A percentile compares a stretch with the other conserved stretches of the same genome.
phyloP scores from a whole-genome alignment of 768 basidiomycete species.

The Lentinula guzmanii region DNA sequence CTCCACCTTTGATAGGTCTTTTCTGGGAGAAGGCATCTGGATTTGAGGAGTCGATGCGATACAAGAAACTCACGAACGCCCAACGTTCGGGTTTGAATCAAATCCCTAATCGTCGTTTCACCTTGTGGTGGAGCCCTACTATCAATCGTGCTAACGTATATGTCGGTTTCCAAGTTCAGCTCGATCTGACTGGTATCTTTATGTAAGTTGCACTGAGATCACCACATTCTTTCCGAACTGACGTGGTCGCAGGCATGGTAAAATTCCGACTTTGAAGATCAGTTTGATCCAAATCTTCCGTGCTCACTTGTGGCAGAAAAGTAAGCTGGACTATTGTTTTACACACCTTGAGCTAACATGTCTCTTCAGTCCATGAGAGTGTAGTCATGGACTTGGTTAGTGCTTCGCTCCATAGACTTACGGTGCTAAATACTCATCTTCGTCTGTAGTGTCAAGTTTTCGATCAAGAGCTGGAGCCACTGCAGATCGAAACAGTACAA shows the following conservation, averaged over 20 bases:
- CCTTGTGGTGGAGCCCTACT: slow-evolving; percentile 98
- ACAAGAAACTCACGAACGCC: slow-evolving; percentile 96
- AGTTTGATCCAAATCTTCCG: slow-evolving; percentile 99
- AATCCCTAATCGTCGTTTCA: slow-evolving; percentile 98
- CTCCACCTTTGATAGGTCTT: slow-evolving; percentile 40
- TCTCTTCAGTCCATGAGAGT: slow-evolving; percentile 69
- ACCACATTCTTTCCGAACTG: neutral
- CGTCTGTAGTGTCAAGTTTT: slow-evolving; percentile 84
- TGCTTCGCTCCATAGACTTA: neutral
- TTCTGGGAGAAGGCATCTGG: slow-evolving; percentile 99
- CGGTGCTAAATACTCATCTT: neutral
- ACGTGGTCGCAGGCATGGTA: slow-evolving; percentile 69
- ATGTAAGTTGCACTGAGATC: slow-evolving; percentile 42
- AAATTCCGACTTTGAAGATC: slow-evolving; percentile 97
- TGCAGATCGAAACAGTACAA: slow-evolving; percentile 98
- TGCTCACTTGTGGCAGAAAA: slow-evolving; percentile 99
- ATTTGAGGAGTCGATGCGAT: slow-evolving; percentile 94
- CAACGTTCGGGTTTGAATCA: slow-evolving; percentile 97
- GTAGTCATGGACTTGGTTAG: slow-evolving; percentile 85
- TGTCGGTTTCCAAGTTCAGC: slow-evolving; percentile 99
- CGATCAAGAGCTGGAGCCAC: slow-evolving; percentile 95
- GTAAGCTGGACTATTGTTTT: slow-evolving; percentile 42
- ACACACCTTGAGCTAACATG: slow-evolving; percentile 7
- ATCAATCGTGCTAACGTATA: slow-evolving; percentile 99
- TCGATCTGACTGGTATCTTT: slow-evolving; percentile 96